A percentile compares a stretch with the other conserved stretches of the same genome.
Conservation (phyloP, 225 moss, liverwort and hornwort genomes). For the Rhytidiadelphus loreus region DNA sequence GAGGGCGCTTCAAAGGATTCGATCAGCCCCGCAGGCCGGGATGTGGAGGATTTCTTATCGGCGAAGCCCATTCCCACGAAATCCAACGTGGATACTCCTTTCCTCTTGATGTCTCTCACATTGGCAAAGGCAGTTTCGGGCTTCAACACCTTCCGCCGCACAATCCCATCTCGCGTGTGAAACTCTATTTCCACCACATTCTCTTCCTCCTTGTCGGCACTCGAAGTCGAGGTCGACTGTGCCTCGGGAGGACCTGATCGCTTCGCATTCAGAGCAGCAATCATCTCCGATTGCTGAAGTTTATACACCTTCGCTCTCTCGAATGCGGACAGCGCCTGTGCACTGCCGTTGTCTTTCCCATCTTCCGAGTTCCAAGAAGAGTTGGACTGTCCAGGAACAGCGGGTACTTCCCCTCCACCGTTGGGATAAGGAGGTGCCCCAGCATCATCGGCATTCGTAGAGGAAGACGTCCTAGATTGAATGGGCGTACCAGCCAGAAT, state of each 20-base stretch:
- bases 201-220: not conserved
- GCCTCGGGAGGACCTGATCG: not conserved
- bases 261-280: constrained; percentile 39
- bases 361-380: not conserved
- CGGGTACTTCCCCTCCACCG: not conserved
- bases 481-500: constrained; percentile 29
- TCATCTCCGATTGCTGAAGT: constrained; percentile 68
- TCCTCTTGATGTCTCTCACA: constrained; percentile 53
- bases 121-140: constrained; percentile 57
- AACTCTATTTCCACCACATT: constrained; percentile 78
- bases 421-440: not conserved
- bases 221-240: not conserved
- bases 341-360: not conserved
- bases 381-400: not conserved
- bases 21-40: constrained; percentile 48
- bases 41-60: constrained; percentile 56
- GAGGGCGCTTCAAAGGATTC: constrained; percentile 51
- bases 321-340: constrained; percentile 30
- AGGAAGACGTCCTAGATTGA: constrained; percentile 8
- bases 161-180: constrained; percentile 77
- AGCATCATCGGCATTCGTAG: not conserved
- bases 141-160: constrained; percentile 50
- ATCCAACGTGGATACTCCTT: constrained; percentile 65
- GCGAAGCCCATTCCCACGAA: constrained; percentile 88
- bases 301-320: constrained; percentile 65